Evolutionary conservation across 257 asterid genomes (phyloP).

Genomic region (Mentha longifolia): DNA sequence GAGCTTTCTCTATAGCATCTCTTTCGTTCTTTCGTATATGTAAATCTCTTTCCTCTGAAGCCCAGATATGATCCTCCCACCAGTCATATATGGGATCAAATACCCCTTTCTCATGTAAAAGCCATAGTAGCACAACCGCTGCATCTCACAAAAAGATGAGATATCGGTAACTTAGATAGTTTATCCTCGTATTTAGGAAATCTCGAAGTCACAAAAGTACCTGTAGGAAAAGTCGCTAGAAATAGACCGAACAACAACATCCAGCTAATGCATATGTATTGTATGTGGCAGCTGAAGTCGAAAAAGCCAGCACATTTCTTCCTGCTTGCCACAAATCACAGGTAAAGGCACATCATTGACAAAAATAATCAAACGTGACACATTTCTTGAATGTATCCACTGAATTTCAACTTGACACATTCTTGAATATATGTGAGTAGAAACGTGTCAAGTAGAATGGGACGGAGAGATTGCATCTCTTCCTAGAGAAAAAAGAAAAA

Average conservation of each 20-base stretch:
- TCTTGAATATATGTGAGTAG: no score
- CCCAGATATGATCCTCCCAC: constrained; percentile 91
- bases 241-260: constrained; percentile 71
- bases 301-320: constrained; percentile 78
- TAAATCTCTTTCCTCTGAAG: constrained; percentile 36
- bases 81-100: constrained; percentile 92
- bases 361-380: no score
- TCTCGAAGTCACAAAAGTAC: constrained; percentile 38
- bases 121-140: constrained; percentile 81
- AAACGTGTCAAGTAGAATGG: no score
- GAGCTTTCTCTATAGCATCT: constrained; percentile 42
- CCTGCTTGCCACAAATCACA: constrained; percentile 51
- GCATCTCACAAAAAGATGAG: constrained; percentile 38
- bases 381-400: no score
- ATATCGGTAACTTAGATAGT: constrained; percentile 3
- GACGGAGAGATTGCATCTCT: not conserved
- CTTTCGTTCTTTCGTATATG: constrained; percentile 34
- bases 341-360: not conserved
- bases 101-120: constrained; percentile 81
- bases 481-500: not conserved
- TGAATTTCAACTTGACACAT: no score
- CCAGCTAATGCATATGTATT: constrained; percentile 89
- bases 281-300: constrained; percentile 87
- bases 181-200: not conserved
- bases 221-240: constrained; percentile 85